Conservation (phyloP, 805 yeast species). For the Cyberlindnera lachancei region DNA sequence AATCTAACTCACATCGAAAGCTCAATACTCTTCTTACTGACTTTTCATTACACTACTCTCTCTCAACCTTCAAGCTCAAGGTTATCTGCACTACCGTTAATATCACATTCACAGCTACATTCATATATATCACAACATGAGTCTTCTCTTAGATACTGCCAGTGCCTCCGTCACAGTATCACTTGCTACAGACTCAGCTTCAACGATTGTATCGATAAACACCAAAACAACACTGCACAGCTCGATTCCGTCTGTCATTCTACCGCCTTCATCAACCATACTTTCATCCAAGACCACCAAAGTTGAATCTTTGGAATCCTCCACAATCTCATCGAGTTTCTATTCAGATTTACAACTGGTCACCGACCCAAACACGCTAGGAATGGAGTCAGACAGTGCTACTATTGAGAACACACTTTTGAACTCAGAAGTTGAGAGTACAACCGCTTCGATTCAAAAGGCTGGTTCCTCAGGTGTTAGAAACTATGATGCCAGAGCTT, state of each 20-base stretch:
- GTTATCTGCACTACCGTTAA: too few species aligned
- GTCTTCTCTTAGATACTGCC: conserved; percentile 5
- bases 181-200: conserved; percentile 11
- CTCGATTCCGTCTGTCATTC: conserved; percentile 4
- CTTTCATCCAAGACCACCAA: conserved; percentile 3
- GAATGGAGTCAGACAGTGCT: background rate
- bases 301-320: background rate
- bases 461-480: too few species aligned
- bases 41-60: too few species aligned
- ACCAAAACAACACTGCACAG: conserved; percentile 2
- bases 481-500: background rate
- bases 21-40: too few species aligned
- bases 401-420: background rate
- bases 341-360: conserved; percentile 14
- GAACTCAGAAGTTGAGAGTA: background rate
- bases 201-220: too few species aligned
- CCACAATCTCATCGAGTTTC: conserved; percentile 12
- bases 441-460: too few species aligned
- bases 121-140: background rate
- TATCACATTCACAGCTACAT: too few species aligned
- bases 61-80: too few species aligned
- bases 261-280: conserved; percentile 3
- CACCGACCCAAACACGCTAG: conserved; percentile 13
- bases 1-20: too few species aligned
- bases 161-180: conserved; percentile 2